A percentile compares a stretch with the other conserved stretches of the same genome.
These are phyloP conservation scores for Diaporthe humulicola DNA, from an alignment of 2,329 filamentous ascomycete genomes.

Conservation along the genomic window DNA sequence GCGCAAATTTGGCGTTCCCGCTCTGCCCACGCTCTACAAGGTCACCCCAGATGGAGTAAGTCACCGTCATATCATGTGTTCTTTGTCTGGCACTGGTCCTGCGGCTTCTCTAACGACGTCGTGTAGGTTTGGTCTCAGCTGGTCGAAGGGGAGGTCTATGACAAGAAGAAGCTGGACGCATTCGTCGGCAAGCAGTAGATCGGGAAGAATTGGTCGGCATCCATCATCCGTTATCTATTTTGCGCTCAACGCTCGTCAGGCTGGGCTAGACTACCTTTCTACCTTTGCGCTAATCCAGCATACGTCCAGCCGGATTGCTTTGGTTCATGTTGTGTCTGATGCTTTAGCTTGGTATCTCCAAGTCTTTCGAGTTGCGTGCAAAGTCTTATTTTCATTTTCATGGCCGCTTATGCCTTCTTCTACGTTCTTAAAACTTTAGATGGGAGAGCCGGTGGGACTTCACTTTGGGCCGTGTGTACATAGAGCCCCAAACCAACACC, in stretches of 20 bases:
- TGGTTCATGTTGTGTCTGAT: not conserved
- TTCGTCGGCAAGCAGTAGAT: conserved; percentile 38
- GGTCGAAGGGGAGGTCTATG: conserved; percentile 45
- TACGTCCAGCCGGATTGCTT: not conserved
- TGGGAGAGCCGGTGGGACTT: not conserved
- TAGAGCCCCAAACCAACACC: too few species aligned
- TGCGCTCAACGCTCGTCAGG: not conserved
- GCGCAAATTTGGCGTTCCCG: conserved; percentile 44
- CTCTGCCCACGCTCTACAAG: conserved; percentile 46
- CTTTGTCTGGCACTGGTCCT: accelerated
- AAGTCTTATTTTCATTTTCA: not conserved
- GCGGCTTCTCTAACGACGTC: not conserved
- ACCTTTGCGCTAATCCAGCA: not conserved
- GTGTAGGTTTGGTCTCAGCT: conserved; percentile 43
- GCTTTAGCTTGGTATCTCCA: not conserved
- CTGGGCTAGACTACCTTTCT: not conserved
- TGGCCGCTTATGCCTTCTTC: not conserved
- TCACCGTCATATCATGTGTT: not conserved
- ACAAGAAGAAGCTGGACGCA: conserved; percentile 44
- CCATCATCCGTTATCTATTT: not conserved
- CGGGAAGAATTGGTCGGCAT: too few species aligned
- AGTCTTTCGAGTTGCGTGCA: not conserved
- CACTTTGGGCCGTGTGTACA: too few species aligned
- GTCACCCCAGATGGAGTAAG: conserved; percentile 43
- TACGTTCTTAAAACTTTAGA: too few species aligned